Evolutionary conservation across 176 grass and related monocot genomes (phyloP), one percentile per base, ranked within the genome.

Genomic region (Bothriochloa decipiens): DNA sequence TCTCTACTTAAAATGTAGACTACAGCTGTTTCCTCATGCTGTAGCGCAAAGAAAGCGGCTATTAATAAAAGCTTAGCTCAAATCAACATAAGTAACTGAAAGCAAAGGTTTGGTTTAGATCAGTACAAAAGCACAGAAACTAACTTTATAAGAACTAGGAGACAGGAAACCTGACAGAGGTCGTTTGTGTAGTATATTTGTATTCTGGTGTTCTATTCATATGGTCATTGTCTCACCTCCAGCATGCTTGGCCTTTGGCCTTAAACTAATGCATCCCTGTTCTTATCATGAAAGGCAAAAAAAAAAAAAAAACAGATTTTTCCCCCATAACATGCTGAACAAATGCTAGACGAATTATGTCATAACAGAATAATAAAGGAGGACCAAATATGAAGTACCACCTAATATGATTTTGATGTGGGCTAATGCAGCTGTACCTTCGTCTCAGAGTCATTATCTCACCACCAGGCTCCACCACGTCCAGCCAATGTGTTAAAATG

Each of bases 371-470:
- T 76, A 81, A 27, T n/a, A n/a, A 75, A 70, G 55, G 17, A 18
- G 22, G 52, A 47, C 15, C 60, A 87, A 62, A 53, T 41, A 76
- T 71, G 22, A 71, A 27, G n/a, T 58, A 42, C 70, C 62, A 80
- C 68, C 68, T 76, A 80, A 43, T 75, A 50, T 69, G 39, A 52
- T 69, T 43, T 61, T 62, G 84, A 75, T 70, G 49, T 69, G 49
- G 15, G 3, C 27, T 23, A 69, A n/a, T 79, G 57, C 7, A 41
- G 5, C n/a, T 73, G 64, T 74, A 50, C 45, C 42, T 45, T 37
- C 28, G 75, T 72, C 50, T 71, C 13, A 0, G 20, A 70, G 78
- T 83, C 79, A 37, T 28, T 77, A 33, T 78, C 78, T 76, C 35
- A 72, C 26, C 40, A 60, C 57, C 22, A 61, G 9, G 57, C 57